A percentile compares a stretch with the other conserved stretches of the same genome.
Conservation (phyloP, 306 rosid genomes). For the Argentina anserina region DNA sequence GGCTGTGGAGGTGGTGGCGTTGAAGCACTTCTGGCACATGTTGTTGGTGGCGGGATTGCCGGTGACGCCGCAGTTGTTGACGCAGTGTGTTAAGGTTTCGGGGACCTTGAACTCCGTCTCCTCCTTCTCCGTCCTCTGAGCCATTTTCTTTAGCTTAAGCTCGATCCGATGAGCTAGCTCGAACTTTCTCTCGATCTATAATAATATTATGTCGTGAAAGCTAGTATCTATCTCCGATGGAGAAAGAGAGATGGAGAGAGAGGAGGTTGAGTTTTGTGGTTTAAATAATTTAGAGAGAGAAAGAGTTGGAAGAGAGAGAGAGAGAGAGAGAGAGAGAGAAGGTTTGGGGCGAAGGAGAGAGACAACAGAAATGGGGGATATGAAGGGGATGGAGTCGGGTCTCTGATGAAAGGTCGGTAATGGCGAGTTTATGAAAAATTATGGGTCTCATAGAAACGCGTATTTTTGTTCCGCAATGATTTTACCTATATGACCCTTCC, state of each 20-base stretch:
- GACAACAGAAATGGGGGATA: slow-evolving; percentile 36
- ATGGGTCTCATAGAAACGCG: slow-evolving; percentile 88
- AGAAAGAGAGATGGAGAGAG: background rate
- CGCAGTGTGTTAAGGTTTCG: slow-evolving; percentile 57
- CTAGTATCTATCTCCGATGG: background rate
- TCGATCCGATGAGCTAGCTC: background rate
- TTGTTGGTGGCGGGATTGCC: slow-evolving; percentile 78
- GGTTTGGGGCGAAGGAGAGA: background rate
- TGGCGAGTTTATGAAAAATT: slow-evolving; percentile 39
- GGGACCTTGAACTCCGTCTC: slow-evolving; percentile 86
- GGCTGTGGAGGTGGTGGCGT: slow-evolving; percentile 35
- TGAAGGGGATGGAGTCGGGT: slow-evolving; percentile 45
- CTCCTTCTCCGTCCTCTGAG: slow-evolving; percentile 77
- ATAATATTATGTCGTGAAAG: no score
- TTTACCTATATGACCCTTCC: slow-evolving; percentile 42
- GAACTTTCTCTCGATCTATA: background rate
- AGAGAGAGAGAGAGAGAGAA: slow-evolving; percentile 1
- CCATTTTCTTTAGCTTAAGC: slow-evolving; percentile 35
- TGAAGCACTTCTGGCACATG: slow-evolving; percentile 90
- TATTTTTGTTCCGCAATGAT: slow-evolving; percentile 6
- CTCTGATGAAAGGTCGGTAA: slow-evolving; percentile 50
- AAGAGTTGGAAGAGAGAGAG: slow-evolving; percentile 20
- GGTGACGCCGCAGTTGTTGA: slow-evolving; percentile 79
- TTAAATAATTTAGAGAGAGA: slow-evolving; percentile 4
- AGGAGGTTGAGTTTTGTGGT: slow-evolving; percentile 10